Percentiles rank a stretch among this genome's conserved stretches.
These are phyloP conservation scores for Globisporangium acanthophoron DNA, from an alignment of 352 stramenopile genomes.

Conservation along the genomic window DNA sequence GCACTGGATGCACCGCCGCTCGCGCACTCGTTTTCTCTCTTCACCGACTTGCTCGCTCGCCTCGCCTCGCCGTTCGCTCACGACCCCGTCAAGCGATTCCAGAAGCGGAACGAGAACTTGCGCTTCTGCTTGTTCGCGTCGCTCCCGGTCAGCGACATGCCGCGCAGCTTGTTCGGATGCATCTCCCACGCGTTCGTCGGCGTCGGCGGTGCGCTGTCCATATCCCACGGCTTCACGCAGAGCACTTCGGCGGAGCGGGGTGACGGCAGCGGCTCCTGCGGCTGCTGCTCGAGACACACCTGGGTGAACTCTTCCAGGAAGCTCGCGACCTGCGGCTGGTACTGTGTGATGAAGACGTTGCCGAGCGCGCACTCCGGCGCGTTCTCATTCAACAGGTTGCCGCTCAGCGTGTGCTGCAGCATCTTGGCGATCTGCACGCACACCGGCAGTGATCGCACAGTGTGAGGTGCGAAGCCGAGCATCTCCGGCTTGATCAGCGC, in stretches of 20 bases:
- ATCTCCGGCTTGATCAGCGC: slow-evolving; percentile 80
- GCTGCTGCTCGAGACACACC: slow-evolving; percentile 20
- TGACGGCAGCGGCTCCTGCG: slow-evolving; percentile 2
- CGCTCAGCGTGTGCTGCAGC: slow-evolving; percentile 68
- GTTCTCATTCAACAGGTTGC: slow-evolving; percentile 43
- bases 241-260: slow-evolving; percentile 14
- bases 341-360: slow-evolving; percentile 63
- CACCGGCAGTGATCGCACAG: slow-evolving; percentile 34
- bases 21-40: not conserved
- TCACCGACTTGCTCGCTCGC: not conserved
- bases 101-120: slow-evolving; percentile 73
- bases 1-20: not conserved
- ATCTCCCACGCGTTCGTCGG: slow-evolving; percentile 29
- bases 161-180: slow-evolving; percentile 45
- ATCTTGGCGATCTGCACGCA: slow-evolving; percentile 80
- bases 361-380: slow-evolving; percentile 33
- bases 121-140: slow-evolving; percentile 51
- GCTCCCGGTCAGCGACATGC: slow-evolving; percentile 50
- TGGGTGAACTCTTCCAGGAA: slow-evolving; percentile 63
- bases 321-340: slow-evolving; percentile 53
- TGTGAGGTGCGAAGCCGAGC: slow-evolving; percentile 66
- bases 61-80: not conserved
- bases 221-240: slow-evolving; percentile 16
- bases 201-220: slow-evolving; percentile 21
- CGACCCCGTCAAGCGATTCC: slow-evolving; percentile 21